Conservation (phyloP, 768 basidiomycete species). For the Collybiopsis luxurians region DNA sequence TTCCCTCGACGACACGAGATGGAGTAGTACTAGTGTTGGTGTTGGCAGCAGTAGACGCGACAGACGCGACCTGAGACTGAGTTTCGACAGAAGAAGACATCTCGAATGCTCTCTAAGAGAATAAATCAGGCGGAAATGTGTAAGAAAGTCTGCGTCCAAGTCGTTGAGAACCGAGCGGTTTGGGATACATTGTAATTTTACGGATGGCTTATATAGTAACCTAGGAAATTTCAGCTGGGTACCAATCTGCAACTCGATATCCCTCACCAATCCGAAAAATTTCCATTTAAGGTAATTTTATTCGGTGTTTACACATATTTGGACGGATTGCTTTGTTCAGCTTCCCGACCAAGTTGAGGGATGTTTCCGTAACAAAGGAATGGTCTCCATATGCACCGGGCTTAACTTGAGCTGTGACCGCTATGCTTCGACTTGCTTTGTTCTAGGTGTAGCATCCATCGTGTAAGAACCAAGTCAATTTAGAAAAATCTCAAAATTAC, state of each 20-base stretch:
- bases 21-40: constrained; percentile 19
- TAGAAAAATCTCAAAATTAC: too few species aligned
- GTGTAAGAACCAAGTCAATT: too few species aligned
- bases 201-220: not conserved
- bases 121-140: constrained; percentile 8
- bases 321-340: not conserved
- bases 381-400: too few species aligned
- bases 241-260: not conserved
- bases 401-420: too few species aligned
- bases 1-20: not conserved
- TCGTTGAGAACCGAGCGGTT: constrained; percentile 10
- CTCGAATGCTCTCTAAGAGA: too few species aligned
- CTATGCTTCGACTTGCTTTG: too few species aligned
- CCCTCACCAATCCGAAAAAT: not conserved
- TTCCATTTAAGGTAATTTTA: not conserved
- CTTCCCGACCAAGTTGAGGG: not conserved
- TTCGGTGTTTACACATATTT: not conserved
- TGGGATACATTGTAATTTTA: not conserved
- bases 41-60: constrained; percentile 17
- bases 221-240: not conserved
- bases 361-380: not conserved
- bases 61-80: constrained; percentile 17
- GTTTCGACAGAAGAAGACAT: constrained; percentile 12
- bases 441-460: too few species aligned
- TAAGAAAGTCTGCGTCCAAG: constrained; percentile 5